phyloP scores from a whole-genome alignment of 371 early-diverging fungal species.

The Gilbertella persicaria region DNA sequence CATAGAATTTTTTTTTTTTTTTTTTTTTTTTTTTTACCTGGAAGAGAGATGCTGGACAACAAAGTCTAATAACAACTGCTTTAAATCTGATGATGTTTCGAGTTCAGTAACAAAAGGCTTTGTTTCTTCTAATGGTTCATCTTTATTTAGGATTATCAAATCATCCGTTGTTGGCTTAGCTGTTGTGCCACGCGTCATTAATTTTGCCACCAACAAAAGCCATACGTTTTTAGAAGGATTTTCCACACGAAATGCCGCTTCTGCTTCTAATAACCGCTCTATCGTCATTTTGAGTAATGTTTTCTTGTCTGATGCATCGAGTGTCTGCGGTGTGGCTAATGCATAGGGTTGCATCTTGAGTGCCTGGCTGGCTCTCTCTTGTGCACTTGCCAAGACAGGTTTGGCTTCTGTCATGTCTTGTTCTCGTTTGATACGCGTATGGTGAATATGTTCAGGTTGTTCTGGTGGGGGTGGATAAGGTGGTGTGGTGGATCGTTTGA shows the following conservation, averaged over 20 bases:
- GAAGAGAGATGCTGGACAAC: conserved; percentile 31
- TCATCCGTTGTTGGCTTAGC: background rate
- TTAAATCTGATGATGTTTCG: conserved; percentile 16
- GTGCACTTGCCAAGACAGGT: conserved; percentile 34
- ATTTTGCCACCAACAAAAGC: conserved; percentile 35
- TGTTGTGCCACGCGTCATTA: conserved; percentile 30
- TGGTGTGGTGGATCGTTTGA: conserved; percentile 23
- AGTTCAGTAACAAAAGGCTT: conserved; percentile 1
- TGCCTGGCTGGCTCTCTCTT: conserved; percentile 47
- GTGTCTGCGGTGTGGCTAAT: conserved; percentile 19
- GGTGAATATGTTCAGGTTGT: conserved; percentile 18
- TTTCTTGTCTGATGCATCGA: conserved; percentile 19
- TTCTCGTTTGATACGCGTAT: conserved; percentile 12
- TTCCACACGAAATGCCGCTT: conserved; percentile 6
- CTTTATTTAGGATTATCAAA: conserved; percentile 5
- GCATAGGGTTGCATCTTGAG: conserved; percentile 48
- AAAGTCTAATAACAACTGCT: conserved; percentile 39
- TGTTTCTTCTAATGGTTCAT: conserved; percentile 1
- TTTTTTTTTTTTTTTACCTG: conserved; percentile 23
- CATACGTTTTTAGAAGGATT: conserved; percentile 25
- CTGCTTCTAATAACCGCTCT: conserved; percentile 43
- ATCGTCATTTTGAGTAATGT: conserved; percentile 39
- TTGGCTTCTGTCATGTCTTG: conserved; percentile 7
- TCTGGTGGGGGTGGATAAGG: conserved; percentile 25
- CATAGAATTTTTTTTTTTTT: conserved; percentile 2